These are phyloP conservation scores for Staphylotrichum tortipilum DNA, from an alignment of 495 filamentous ascomycete species.

Conservation along the genomic window DNA sequence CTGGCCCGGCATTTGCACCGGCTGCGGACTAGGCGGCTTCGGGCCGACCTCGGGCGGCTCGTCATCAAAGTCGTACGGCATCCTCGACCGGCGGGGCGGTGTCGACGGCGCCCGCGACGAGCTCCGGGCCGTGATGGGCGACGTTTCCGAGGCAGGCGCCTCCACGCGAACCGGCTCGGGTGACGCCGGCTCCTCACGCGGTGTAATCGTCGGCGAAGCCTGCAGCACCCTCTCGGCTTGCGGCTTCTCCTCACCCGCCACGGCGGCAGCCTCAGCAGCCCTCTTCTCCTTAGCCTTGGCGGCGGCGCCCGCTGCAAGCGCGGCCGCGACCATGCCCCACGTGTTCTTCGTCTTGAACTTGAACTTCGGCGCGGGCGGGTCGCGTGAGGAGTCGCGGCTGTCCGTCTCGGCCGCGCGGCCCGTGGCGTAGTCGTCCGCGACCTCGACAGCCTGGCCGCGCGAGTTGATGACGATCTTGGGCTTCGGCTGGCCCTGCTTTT, in stretches of 20 bases:
- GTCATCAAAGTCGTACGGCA: conserved; percentile 14
- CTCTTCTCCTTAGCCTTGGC: conserved; percentile 17
- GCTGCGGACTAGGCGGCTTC: conserved; percentile 27
- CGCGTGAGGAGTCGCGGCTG: conserved; percentile 36
- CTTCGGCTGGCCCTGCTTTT: conserved; percentile 11
- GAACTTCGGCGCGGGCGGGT: conserved; percentile 17
- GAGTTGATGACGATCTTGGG: conserved; percentile 8
- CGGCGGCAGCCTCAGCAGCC: conserved; percentile 7
- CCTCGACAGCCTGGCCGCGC: conserved; percentile 18
- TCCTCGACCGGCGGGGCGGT: not conserved
- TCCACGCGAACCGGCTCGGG: too few species aligned
- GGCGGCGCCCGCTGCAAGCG: conserved; percentile 25
- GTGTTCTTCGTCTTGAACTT: conserved; percentile 27
- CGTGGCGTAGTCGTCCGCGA: conserved; percentile 36
- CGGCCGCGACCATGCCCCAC: conserved; percentile 37
- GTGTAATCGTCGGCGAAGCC: too few species aligned
- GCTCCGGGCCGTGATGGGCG: too few species aligned
- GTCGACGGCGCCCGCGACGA: conserved; percentile 5
- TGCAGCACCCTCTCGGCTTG: too few species aligned
- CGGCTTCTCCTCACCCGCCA: conserved; percentile 12
- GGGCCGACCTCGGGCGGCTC: conserved; percentile 21
- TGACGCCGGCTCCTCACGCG: not conserved
- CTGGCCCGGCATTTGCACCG: conserved; percentile 36
- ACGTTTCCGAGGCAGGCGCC: too few species aligned
- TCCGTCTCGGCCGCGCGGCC: conserved; percentile 49